A percentile compares a stretch with the other conserved stretches of the same genome.
Conservation (phyloP, 805 yeast species). For the Priceomyces fermenticarens region DNA sequence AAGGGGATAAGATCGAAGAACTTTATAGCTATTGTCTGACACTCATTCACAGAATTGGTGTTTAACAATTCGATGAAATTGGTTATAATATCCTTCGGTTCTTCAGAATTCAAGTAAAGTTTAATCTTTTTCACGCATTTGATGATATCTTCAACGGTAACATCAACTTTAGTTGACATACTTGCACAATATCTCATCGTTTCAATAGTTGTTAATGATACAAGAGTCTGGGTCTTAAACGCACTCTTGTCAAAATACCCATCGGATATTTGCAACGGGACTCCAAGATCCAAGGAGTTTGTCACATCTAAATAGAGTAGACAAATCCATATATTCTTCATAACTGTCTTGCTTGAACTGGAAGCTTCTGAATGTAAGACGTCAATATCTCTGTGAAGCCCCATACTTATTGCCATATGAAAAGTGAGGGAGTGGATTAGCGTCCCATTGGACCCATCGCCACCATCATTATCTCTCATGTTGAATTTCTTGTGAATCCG, state of each 20-base stretch:
- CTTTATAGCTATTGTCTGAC: not conserved
- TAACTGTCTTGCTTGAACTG: not conserved
- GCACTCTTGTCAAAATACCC: not conserved
- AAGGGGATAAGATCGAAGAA: not conserved
- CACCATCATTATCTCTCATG: conserved; percentile 2
- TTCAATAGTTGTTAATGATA: not conserved
- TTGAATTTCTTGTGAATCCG: conserved; percentile 1
- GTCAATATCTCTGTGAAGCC: conserved; percentile 4
- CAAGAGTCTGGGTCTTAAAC: not conserved
- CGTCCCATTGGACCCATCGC: conserved; percentile 2
- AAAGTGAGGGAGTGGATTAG: conserved; percentile 1
- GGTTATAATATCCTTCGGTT: not conserved
- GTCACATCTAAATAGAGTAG: conserved; percentile 1
- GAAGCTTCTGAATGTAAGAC: not conserved
- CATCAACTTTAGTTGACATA: not conserved
- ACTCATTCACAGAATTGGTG: not conserved
- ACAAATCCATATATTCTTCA: conserved; percentile 3
- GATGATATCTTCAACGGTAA: not conserved
- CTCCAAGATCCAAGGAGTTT: conserved; percentile 1
- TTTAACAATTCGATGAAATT: not conserved
- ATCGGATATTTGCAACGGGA: conserved; percentile 1
- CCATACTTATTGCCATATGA: conserved; percentile 5
- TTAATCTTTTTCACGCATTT: not conserved
- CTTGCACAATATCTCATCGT: conserved; percentile 1
- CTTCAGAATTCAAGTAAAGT: not conserved